A percentile compares a stretch with the other conserved stretches of the same genome.
Evolutionary conservation across 2,329 filamentous ascomycete species (phyloP).

Genomic region (Escovopsis sp.): DNA sequence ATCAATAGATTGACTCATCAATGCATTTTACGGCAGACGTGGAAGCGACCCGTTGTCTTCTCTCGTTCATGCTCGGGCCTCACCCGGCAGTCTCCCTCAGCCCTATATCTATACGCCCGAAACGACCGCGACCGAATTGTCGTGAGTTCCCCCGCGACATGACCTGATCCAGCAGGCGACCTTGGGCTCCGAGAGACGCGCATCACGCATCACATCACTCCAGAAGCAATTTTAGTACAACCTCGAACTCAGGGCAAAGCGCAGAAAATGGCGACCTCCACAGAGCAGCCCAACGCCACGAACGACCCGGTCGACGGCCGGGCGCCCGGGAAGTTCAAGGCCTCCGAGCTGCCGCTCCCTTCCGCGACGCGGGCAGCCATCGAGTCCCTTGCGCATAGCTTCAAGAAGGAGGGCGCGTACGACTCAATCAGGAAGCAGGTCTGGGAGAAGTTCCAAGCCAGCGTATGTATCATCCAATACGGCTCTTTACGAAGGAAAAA

Average conservation of each 20-base stretch:
- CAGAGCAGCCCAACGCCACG: slow-evolving; percentile 10
- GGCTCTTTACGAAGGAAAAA: not conserved
- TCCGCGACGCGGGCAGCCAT: slow-evolving; percentile 60
- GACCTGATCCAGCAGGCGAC: slow-evolving; percentile 1
- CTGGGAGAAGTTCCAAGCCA: slow-evolving; percentile 59
- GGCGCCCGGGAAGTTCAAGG: slow-evolving; percentile 43
- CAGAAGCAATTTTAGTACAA: not conserved
- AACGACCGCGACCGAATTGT: not conserved
- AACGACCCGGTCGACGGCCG: slow-evolving; percentile 6
- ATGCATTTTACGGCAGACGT: not conserved
- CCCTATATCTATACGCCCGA: not conserved
- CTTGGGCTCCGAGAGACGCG: slow-evolving; percentile 2
- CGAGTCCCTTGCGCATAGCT: slow-evolving; percentile 60
- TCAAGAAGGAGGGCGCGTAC: slow-evolving; percentile 78
- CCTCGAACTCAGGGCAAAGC: not conserved
- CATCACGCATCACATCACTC: slow-evolving; percentile 1
- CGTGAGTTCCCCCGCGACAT: not conserved
- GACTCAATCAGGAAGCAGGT: slow-evolving; percentile 63
- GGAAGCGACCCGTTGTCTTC: no score
- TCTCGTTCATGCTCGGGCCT: slow-evolving; percentile 1
- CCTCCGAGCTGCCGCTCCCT: slow-evolving; percentile 59
- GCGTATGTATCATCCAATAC: slow-evolving; percentile 31
- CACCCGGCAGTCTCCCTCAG: not conserved
- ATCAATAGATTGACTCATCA: not conserved
- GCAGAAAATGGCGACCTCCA: slow-evolving; percentile 13